Base-by-base conservation (phyloP, 352 stramenopile species). In the Globisporangium cederbergense region DNA sequence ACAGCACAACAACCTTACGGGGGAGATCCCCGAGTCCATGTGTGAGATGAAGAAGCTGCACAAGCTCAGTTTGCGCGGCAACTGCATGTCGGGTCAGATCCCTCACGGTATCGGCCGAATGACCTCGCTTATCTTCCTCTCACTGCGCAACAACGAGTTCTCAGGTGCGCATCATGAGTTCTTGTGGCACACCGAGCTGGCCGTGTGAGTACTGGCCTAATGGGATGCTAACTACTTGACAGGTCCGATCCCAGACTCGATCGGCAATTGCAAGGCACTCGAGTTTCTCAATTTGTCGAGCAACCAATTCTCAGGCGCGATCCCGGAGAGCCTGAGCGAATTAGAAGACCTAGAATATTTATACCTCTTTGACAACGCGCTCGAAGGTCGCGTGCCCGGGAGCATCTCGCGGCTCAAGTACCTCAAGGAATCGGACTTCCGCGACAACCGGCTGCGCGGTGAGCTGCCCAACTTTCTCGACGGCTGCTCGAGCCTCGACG, bases 201-300 rank as follows among this genome's bases (percentile, higher is more conserved):
- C 32, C 32, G 7, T 36, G 7, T 8, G 32, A 36, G 6, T 8
- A 28, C n/a, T 7, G 16, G 4, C 5, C 25, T 28, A 30, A 5
- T 62, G 13, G 5, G 20, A 32, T 20, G 42, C 43, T 40, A n/a
- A 34, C 14, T n/a, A 25, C 14, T n/a, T 3, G 5, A 46, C 58
- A 69, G 86, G 83, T 2, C 25, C 64, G 28, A 94, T 96, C 45
- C 87, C 87, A 3, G 61, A 75, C 22, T 90, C 81, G 9, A 75
- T 96, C 42, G 81, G 84, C 30, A 62, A 72, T 18, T 96, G 87
- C 68, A 89, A 87, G 60, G 71, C 77, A 25, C 76, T 96, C 38
- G 85, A 93, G 66, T 96, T 94, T 66, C 81, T 96, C 32, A 94
- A 96, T 54, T 40, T 96, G 16, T 93, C 83, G 20, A 93, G 79